Evolutionary conservation across 768 basidiomycete species (phyloP).

Genomic region (Suillus variegatus): DNA sequence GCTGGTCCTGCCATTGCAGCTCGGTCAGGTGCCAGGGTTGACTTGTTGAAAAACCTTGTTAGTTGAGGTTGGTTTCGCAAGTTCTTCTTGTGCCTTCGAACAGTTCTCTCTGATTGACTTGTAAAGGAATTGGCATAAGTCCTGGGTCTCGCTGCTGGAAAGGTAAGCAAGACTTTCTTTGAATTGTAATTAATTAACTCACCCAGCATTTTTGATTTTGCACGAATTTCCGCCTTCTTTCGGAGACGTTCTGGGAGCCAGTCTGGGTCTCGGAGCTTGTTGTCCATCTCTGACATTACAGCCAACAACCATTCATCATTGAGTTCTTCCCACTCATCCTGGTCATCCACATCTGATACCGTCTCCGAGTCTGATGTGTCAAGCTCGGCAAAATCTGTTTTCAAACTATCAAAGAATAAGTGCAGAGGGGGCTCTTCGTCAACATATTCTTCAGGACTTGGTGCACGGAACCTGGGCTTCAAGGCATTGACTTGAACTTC

Average conservation of each 20-base stretch:
- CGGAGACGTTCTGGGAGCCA: constrained; percentile 4
- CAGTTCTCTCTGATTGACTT: background rate
- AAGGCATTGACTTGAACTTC: background rate
- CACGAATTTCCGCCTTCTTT: constrained; percentile 6
- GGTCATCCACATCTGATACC: background rate
- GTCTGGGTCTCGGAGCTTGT: constrained; percentile 5
- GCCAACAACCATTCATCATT: background rate
- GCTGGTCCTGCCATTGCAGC: background rate
- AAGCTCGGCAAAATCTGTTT: background rate
- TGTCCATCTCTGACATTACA: background rate
- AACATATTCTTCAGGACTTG: background rate
- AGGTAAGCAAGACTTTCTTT: background rate
- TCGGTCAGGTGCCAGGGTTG: background rate
- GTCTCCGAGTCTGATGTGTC: constrained; percentile 1
- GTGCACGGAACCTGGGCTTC: background rate
- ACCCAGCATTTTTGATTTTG: background rate
- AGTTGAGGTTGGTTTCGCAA: too few relatives aligned
- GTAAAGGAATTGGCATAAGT: background rate
- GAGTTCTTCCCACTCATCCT: background rate
- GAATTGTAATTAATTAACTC: background rate
- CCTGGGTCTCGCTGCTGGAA: background rate
- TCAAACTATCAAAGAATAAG: background rate
- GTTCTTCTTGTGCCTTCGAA: background rate
- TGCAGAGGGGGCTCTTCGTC: background rate
- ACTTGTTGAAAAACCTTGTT: too few relatives aligned